Base-by-base conservation (phyloP, 2,329 filamentous ascomycete species). In the Cyphellophora europaea region DNA sequence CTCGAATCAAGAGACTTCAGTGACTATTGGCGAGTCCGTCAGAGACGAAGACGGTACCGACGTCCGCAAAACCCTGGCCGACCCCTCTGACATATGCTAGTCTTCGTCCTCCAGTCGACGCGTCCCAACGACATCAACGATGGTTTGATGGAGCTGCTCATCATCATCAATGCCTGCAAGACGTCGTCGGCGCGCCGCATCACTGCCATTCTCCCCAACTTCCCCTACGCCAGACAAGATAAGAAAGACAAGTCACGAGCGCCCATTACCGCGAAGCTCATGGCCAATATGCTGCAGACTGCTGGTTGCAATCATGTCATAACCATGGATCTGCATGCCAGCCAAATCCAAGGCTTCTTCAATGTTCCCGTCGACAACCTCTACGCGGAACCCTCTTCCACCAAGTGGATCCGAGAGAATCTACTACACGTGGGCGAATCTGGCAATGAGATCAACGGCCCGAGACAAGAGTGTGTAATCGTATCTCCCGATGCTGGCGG, bases 101-200 rank as follows among this genome's bases (percentile, higher is more conserved):
- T 95, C 55, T 96, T 95, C 67, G 93, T 96, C 52, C 71, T 96
- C 41, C 89, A 96, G 64, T 47, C 44, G 3, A 94, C 91, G 31
- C 81, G 84, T 27, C 89, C 89, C 2, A 88, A 89, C 57, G 88
- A 95, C 57, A 93, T 96, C 66, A 98, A 98, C 63, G 89, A 96
- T 59, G 87, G 87, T 32, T 74, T 98, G 41, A 96, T 98, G 89
- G 89, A 98, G 64, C 75, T 96, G 23, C 74, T 96, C 48, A 95
- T 96, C 64, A 94, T 95, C 79, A 93, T 95, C 62, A 93, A 93
- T 56, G 89, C 89, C 45, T 95, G 89, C 71, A 81, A 84, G 58
- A 84, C 79, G 15, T 81, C 81, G 27, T 83, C 79, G 21, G 89
- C 89, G 10, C 79, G 88, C 46, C 83, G 89, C 46, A 94, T 96